Evolutionary conservation across 2,329 filamentous ascomycete genomes (phyloP), one percentile per base, ranked within the genome.

Genomic region (Parascedosporium putredinis): DNA sequence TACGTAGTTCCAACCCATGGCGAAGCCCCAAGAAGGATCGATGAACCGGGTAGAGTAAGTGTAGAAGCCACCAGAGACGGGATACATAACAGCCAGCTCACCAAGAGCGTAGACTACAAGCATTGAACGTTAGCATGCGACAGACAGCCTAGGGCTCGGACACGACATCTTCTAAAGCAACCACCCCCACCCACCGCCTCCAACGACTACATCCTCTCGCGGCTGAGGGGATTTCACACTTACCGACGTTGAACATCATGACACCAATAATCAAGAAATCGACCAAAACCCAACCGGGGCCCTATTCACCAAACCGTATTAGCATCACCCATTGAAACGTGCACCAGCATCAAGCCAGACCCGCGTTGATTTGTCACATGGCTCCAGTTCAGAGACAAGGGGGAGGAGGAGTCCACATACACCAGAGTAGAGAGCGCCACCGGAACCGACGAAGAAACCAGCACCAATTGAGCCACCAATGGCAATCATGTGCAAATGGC

Each of bases 1-100:
- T 51, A 74, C 63, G 50, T 70, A 70, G 56, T 74, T 73, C 69
- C 68, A 72, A 49, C 73, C 73, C 66, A 76, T 73, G 53, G 73
- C 73, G 47, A 76, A 76, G 53, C 73, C 73, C 69, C 76, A 81
- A 1, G 78, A 75, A 23, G 78, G 78, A 59, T 79, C 78, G 54
- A 82, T 74, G 58, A 82, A 82, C 48, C 78, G 77, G 50, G 70
- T 69, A 24, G 74, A 76, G 64, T 79, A 81, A 23, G 75, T 76
- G 58, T 79, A 81, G 69, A 82, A 82, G 55, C 76, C 76, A 61
- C 78, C 78, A 57, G 76, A 79, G 58, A 81, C 72, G 14, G 78
- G 78, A 54, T 75, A 82, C 68, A 81, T 72, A 58, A 81, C 73
- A 51, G 78, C 76, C 47, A 82, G 64, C 59, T 82, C 79, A 55